Conservation (phyloP, 169 alveolate genomes). For the Plasmodium coatneyi region DNA sequence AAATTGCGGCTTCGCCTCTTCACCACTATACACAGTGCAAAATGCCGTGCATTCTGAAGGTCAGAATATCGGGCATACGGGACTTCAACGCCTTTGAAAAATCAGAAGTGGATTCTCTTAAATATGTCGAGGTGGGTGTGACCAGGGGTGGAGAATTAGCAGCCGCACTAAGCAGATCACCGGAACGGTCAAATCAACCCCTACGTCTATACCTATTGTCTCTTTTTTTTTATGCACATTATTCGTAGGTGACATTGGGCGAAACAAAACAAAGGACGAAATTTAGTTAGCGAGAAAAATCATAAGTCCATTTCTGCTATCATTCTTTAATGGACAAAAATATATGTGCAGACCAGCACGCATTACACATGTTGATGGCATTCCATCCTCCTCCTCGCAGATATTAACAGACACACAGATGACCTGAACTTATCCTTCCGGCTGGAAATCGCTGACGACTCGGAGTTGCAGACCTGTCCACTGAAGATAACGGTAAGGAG, state of each 20-base stretch:
- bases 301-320: background rate
- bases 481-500: constrained; percentile 59
- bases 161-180: background rate
- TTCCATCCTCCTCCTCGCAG: background rate
- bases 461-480: constrained; percentile 74
- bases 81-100: constrained; percentile 56
- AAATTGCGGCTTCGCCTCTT: background rate
- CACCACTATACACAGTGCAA: background rate
- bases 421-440: constrained; percentile 69
- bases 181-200: background rate
- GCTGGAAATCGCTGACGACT: constrained; percentile 76
- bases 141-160: background rate
- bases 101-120: constrained; percentile 67
- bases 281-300: constrained; percentile 32
- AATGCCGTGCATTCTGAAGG: constrained; percentile 73
- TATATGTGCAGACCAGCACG: background rate
- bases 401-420: constrained; percentile 30
- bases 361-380: background rate
- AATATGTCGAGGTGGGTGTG: constrained; percentile 50
- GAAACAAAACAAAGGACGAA: constrained; percentile 73
- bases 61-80: constrained; percentile 70
- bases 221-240: background rate
- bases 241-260: constrained; percentile 66
- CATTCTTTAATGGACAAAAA: background rate
- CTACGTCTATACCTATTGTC: background rate